Conservation (phyloP, 192 early-diverging fungal genomes). For the Allomyces macrogynus region DNA sequence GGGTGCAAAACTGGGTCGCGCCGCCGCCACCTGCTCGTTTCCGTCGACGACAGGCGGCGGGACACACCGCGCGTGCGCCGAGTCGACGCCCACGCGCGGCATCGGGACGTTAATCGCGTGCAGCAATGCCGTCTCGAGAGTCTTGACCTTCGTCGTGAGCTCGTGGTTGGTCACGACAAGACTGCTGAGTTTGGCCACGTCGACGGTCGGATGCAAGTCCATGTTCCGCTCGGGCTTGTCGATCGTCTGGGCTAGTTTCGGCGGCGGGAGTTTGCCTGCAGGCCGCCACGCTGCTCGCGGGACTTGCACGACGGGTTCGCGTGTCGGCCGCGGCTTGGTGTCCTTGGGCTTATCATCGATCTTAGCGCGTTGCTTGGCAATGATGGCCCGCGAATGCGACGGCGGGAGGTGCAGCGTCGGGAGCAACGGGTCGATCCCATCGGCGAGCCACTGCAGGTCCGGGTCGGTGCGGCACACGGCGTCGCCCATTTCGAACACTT, state of each 20-base stretch:
- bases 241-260: not conserved
- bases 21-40: not conserved
- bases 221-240: not conserved
- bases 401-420: not conserved
- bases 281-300: not conserved
- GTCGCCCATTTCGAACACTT: not conserved
- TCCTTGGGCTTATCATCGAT: not conserved
- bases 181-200: not conserved
- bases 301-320: not conserved
- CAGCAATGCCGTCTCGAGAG: not conserved
- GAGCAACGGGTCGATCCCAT: not conserved
- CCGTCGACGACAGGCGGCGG: not conserved
- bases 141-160: not conserved
- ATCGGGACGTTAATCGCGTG: not conserved
- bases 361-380: not conserved
- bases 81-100: not conserved
- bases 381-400: not conserved
- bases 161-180: not conserved
- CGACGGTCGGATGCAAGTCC: not conserved
- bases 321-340: not conserved
- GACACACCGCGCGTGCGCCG: not conserved
- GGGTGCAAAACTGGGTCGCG: not conserved
- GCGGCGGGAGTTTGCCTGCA: not conserved
- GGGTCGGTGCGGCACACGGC: not conserved
- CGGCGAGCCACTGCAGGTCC: not conserved